phyloP scores from a whole-genome alignment of 139 green algal genomes.

The Coccomyxa sp. region DNA sequence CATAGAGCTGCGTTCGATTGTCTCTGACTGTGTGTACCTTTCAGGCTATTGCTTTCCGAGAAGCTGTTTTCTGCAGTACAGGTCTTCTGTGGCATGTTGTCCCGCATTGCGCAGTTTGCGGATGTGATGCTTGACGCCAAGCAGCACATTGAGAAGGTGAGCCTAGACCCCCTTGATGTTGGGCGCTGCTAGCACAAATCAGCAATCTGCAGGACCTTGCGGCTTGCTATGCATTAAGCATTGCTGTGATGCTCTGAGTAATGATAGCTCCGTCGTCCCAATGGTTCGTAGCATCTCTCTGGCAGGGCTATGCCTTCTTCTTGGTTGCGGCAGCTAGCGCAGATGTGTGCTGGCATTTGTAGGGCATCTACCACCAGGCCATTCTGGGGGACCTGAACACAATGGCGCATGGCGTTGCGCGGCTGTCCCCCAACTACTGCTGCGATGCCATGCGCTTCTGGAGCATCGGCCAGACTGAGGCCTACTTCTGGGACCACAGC shows the following conservation, averaged over 20 bases:
- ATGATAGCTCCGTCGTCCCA: no score
- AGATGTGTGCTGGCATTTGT: no score
- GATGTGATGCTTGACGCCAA: constrained; percentile 66
- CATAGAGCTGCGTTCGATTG: not conserved
- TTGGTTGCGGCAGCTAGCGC: not conserved
- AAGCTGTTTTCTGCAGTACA: no score
- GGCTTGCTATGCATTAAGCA: no score
- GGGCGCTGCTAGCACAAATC: no score
- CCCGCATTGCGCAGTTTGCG: constrained; percentile 69
- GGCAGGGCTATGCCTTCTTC: not conserved
- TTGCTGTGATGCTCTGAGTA: no score
- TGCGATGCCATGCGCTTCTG: constrained; percentile 68
- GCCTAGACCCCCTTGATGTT: no score
- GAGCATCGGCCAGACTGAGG: constrained; percentile 66
- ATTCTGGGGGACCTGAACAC: constrained; percentile 87
- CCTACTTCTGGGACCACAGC: constrained; percentile 59
- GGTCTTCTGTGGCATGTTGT: constrained; percentile 84
- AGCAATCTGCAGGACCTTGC: no score
- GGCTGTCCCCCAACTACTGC: constrained; percentile 76
- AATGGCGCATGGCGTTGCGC: constrained; percentile 76
- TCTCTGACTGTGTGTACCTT: no score
- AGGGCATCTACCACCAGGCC: constrained; percentile 27
- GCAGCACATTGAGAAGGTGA: constrained; percentile 21
- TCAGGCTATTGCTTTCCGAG: not conserved
- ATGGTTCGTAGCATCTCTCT: no score